Conservation (phyloP, 306 rosid species). For the Gastrolobium bilobum region DNA sequence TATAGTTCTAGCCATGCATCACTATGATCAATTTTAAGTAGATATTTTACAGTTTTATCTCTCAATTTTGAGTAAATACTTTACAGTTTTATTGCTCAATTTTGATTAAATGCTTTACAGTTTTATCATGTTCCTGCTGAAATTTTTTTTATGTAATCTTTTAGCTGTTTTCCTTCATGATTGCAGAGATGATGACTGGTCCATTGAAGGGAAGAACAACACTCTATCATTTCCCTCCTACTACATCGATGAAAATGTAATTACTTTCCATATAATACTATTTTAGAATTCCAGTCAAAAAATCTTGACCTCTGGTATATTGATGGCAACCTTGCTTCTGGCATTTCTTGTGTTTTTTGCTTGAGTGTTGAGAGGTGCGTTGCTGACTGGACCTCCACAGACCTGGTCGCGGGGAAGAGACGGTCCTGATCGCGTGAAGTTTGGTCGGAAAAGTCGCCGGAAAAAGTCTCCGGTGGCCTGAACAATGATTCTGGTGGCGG, state of each 20-base stretch:
- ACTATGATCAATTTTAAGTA: constrained; percentile 25
- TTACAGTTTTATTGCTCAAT: constrained; percentile 1
- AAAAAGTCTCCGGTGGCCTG: too few relatives aligned
- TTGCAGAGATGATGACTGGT: constrained; percentile 96
- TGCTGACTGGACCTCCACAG: too few relatives aligned
- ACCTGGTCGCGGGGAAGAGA: too few relatives aligned
- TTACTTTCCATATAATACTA: constrained; percentile 47
- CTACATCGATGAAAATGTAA: constrained; percentile 98
- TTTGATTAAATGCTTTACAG: constrained; percentile 30
- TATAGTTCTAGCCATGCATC: constrained; percentile 30
- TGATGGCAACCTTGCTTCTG: constrained; percentile 38
- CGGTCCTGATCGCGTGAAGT: too few relatives aligned
- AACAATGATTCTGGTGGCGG: too few relatives aligned
- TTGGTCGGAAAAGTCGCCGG: too few relatives aligned
- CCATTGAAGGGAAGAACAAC: constrained; percentile 82
- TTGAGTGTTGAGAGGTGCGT: too few relatives aligned
- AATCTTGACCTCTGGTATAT: constrained; percentile 29
- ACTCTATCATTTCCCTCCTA: constrained; percentile 91
- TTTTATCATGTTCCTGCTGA: constrained; percentile 34
- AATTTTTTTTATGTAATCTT: constrained; percentile 24
- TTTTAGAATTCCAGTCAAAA: constrained; percentile 42
- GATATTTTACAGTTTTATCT: constrained; percentile 28
- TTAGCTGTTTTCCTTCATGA: constrained; percentile 48
- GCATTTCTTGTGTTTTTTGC: constrained; percentile 36
- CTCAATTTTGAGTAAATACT: background rate